phyloP scores from a whole-genome alignment of 768 basidiomycete genomes.

The Leccinellum luteum region DNA sequence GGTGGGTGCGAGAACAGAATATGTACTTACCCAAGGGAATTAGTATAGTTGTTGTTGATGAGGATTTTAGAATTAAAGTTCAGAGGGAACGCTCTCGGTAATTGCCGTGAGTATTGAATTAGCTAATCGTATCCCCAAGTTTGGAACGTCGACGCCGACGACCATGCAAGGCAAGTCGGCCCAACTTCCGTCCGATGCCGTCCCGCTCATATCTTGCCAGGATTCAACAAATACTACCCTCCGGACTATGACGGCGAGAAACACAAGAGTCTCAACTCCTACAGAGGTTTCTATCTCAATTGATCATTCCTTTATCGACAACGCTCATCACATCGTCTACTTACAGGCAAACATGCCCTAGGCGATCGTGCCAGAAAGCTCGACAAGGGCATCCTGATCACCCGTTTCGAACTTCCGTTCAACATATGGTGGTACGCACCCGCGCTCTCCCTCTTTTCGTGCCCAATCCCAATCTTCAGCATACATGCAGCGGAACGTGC shows the following conservation, averaged over 20 bases:
- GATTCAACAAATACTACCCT: constrained; percentile 80
- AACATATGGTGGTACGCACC: constrained; percentile 89
- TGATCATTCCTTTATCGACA: too few species aligned
- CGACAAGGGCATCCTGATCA: constrained; percentile 94
- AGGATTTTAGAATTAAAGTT: constrained; percentile 38
- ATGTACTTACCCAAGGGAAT: constrained; percentile 26
- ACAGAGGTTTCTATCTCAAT: too few species aligned
- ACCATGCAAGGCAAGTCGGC: constrained; percentile 43
- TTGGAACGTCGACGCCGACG: background rate
- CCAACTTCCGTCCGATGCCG: background rate
- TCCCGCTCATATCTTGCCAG: constrained; percentile 30
- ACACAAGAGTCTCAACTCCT: constrained; percentile 70
- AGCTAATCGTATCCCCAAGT: constrained; percentile 2
- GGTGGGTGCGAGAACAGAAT: background rate
- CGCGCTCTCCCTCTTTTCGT: background rate
- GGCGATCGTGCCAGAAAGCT: constrained; percentile 93
- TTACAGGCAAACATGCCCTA: constrained; percentile 85
- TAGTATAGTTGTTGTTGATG: constrained; percentile 23
- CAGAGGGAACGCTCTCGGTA: constrained; percentile 6
- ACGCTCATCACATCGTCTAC: background rate
- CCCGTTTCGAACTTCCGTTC: constrained; percentile 93
- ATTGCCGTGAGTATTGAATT: constrained; percentile 7
- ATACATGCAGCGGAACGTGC: constrained; percentile 70
- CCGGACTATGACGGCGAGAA: constrained; percentile 72
- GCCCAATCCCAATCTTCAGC: too few species aligned